Conservation (phyloP, 2,329 filamentous ascomycete genomes). For the Penicillium fuscoglaucum region DNA sequence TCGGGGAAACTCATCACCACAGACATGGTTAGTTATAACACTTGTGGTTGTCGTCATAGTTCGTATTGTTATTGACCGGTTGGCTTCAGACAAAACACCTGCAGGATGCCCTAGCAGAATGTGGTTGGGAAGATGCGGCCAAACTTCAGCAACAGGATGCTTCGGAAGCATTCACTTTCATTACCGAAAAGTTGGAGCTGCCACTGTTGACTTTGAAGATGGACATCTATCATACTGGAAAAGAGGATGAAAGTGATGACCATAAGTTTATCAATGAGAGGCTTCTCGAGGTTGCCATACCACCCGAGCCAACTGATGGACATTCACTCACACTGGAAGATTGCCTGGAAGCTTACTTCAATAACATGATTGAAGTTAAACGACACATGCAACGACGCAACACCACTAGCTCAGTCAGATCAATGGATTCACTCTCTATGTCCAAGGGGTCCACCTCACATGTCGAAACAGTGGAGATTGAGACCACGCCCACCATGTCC, state of each 20-base stretch:
- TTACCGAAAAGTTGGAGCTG: conserved; percentile 83
- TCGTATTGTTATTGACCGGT: conserved; percentile 13
- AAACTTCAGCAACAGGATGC: conserved; percentile 85
- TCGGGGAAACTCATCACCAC: conserved; percentile 80
- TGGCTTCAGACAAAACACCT: conserved; percentile 69
- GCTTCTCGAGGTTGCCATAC: conserved; percentile 86
- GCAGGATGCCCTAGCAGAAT: conserved; percentile 77
- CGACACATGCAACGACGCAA: conserved; percentile 67
- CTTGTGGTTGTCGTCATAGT: neutral
- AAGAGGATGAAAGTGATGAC: conserved; percentile 77
- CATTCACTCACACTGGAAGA: conserved; percentile 79
- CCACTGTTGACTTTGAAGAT: conserved; percentile 89
- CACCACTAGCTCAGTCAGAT: conserved; percentile 52
- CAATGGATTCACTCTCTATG: conserved; percentile 35
- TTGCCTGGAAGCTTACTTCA: conserved; percentile 92
- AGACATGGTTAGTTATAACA: conserved; percentile 64
- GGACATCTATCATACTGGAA: conserved; percentile 90
- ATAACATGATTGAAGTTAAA: conserved; percentile 85
- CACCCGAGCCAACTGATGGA: conserved; percentile 65
- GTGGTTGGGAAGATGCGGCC: conserved; percentile 83
- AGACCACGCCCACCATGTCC: conserved; percentile 38
- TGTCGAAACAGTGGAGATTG: conserved; percentile 47
- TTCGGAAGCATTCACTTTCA: conserved; percentile 92
- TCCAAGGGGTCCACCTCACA: conserved; percentile 42
- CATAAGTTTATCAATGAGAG: conserved; percentile 94